Evolutionary conservation across 2,329 filamentous ascomycete species (phyloP).

Genomic region (Tolypocladium pustulatum): DNA sequence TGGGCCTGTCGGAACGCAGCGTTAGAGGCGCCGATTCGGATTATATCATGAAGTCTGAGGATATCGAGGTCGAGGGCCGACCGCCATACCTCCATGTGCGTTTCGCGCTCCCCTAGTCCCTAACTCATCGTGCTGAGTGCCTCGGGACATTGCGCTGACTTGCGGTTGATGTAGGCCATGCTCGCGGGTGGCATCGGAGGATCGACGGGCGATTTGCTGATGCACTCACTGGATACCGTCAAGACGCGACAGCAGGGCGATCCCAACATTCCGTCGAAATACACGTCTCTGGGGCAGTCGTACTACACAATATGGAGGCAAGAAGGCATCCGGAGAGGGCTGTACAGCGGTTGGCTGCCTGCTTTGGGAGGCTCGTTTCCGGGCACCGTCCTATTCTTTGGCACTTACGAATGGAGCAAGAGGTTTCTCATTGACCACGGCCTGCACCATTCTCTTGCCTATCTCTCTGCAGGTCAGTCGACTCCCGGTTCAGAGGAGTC

Average conservation of each 20-base stretch:
- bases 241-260: slow-evolving; percentile 98
- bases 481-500: not conserved
- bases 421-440: slow-evolving; percentile 76
- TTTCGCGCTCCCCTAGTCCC: not conserved
- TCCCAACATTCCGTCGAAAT: slow-evolving; percentile 84
- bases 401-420: slow-evolving; percentile 93
- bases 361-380: slow-evolving; percentile 88
- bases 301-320: slow-evolving; percentile 91
- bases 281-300: slow-evolving; percentile 79
- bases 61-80: slow-evolving; percentile 30
- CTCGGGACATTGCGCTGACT: not conserved
- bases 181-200: slow-evolving; percentile 88
- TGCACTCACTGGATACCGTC: slow-evolving; percentile 98
- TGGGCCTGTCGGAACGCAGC: slow-evolving; percentile 14
- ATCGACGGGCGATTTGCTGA: slow-evolving; percentile 88
- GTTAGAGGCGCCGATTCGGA: slow-evolving; percentile 13
- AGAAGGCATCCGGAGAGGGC: slow-evolving; percentile 73
- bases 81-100: slow-evolving; percentile 34
- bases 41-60: slow-evolving; percentile 24
- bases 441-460: slow-evolving; percentile 71
- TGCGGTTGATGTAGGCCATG: slow-evolving; percentile 58
- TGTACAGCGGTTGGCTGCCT: slow-evolving; percentile 90
- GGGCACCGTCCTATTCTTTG: slow-evolving; percentile 91
- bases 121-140: not conserved
- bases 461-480: slow-evolving; percentile 65